Conservation (phyloP, 331 rosid genomes). For the Quercus lobata region DNA sequence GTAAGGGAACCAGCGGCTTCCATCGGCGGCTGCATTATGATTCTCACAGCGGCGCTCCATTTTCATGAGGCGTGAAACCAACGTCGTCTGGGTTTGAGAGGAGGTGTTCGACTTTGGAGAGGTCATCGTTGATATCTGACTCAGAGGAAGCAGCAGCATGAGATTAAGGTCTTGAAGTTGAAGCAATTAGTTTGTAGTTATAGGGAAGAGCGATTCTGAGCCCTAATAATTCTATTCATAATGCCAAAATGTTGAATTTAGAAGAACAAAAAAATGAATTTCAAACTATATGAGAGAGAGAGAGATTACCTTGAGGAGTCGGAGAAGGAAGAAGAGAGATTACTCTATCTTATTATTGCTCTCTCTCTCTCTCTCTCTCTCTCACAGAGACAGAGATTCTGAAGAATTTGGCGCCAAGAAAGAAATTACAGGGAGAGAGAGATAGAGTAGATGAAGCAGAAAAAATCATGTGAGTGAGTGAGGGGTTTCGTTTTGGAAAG, state of each 20-base stretch:
- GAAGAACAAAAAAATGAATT: neutral
- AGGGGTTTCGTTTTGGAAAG: no score
- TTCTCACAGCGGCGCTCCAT: constrained; percentile 55
- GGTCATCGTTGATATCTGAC: no score
- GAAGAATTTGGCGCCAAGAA: neutral
- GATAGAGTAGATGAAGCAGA: no score
- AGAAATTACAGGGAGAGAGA: no score
- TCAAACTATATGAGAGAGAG: neutral
- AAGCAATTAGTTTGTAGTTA: no score
- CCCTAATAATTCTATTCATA: no score
- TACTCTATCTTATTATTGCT: no score
- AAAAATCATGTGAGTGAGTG: no score
- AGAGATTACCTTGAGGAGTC: constrained; percentile 8
- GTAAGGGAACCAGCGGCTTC: constrained; percentile 64
- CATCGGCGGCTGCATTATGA: neutral
- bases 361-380: no score
- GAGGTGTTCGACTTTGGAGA: constrained; percentile 36
- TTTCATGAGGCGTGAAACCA: constrained; percentile 46
- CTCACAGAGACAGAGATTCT: neutral
- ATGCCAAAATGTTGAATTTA: neutral
- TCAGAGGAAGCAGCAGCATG: constrained; percentile 11
- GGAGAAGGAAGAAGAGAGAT: neutral
- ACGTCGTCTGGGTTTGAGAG: constrained; percentile 52
- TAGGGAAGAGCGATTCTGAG: no score
- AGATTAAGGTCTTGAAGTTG: no score